These are phyloP conservation scores for Cyberlindnera mycetangii DNA, from an alignment of 805 yeast species.

Conservation along the genomic window DNA sequence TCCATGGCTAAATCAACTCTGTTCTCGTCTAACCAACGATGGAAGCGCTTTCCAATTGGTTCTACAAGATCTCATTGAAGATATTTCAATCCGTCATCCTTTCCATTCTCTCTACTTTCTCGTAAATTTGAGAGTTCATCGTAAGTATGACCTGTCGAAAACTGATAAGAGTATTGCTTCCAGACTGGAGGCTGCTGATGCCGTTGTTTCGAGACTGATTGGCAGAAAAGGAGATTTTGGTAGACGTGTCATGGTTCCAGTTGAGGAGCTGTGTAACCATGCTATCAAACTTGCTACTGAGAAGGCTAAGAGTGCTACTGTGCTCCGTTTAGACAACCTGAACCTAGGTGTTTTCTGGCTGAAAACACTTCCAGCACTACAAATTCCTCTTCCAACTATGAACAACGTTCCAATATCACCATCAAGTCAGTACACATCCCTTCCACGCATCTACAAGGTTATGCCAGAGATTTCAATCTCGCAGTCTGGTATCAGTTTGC, in stretches of 20 bases:
- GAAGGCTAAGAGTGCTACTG: slow-evolving; percentile 31
- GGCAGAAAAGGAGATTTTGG: slow-evolving; percentile 27
- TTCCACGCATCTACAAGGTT: slow-evolving; percentile 48
- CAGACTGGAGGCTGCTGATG: slow-evolving; percentile 50
- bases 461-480: slow-evolving; percentile 57
- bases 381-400: slow-evolving; percentile 68
- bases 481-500: slow-evolving; percentile 79
- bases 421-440: slow-evolving; percentile 40
- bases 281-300: slow-evolving; percentile 49
- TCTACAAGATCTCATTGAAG: slow-evolving; percentile 44
- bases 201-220: slow-evolving; percentile 42
- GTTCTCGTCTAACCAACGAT: slow-evolving; percentile 62
- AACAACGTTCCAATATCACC: slow-evolving; percentile 41
- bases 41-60: slow-evolving; percentile 50
- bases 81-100: slow-evolving; percentile 59
- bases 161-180: slow-evolving; percentile 40
- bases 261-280: slow-evolving; percentile 50
- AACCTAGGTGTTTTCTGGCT: slow-evolving; percentile 59
- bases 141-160: slow-evolving; percentile 28
- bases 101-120: slow-evolving; percentile 66
- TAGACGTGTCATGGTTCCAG: slow-evolving; percentile 36
- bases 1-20: slow-evolving; percentile 80
- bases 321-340: slow-evolving; percentile 31
- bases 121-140: slow-evolving; percentile 52
- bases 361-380: slow-evolving; percentile 37